Evolutionary conservation across 2,329 filamentous ascomycete species (phyloP).

Genomic region (Apiospora kogelbergensis): DNA sequence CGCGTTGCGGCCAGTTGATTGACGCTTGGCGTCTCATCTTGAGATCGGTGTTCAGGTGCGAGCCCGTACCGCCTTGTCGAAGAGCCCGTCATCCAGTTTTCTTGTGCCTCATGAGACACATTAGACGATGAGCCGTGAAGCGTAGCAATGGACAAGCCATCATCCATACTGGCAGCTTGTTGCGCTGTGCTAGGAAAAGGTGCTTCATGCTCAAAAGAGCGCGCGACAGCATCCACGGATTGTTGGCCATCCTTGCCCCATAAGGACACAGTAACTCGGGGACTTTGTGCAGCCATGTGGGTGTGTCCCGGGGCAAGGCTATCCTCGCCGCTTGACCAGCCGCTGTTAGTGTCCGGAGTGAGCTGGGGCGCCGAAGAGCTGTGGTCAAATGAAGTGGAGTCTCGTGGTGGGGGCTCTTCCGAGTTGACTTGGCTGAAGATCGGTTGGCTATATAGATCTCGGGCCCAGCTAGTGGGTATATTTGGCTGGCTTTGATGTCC

Average conservation of each 20-base stretch:
- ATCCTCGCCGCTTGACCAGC: slow-evolving; percentile 53
- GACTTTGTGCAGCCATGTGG: slow-evolving; percentile 49
- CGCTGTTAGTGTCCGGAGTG: slow-evolving; percentile 51
- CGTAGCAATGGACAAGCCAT: slow-evolving; percentile 33
- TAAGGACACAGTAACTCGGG: slow-evolving; percentile 56
- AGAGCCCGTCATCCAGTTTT: slow-evolving; percentile 40
- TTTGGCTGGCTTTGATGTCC: slow-evolving; percentile 25
- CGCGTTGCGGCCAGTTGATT: slow-evolving; percentile 48
- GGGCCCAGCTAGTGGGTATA: neutral
- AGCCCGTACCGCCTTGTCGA: slow-evolving; percentile 45
- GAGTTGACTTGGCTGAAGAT: neutral
- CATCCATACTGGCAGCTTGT: slow-evolving; percentile 37
- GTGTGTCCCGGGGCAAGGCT: slow-evolving; percentile 38
- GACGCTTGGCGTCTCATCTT: slow-evolving; percentile 44
- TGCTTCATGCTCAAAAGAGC: slow-evolving; percentile 33
- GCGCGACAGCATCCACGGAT: slow-evolving; percentile 39
- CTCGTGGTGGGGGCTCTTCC: neutral
- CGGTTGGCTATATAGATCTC: neutral
- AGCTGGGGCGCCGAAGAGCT: slow-evolving; percentile 38
- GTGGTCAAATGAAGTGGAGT: slow-evolving; percentile 20
- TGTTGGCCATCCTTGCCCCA: slow-evolving; percentile 46
- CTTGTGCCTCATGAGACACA: slow-evolving; percentile 39
- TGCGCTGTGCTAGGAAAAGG: slow-evolving; percentile 32
- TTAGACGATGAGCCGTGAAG: slow-evolving; percentile 20
- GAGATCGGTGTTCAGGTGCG: slow-evolving; percentile 45